A percentile compares a stretch with the other conserved stretches of the same genome.
phyloP scores from a whole-genome alignment of 2,329 filamentous ascomycete genomes.

The Cladosporium sp. region DNA sequence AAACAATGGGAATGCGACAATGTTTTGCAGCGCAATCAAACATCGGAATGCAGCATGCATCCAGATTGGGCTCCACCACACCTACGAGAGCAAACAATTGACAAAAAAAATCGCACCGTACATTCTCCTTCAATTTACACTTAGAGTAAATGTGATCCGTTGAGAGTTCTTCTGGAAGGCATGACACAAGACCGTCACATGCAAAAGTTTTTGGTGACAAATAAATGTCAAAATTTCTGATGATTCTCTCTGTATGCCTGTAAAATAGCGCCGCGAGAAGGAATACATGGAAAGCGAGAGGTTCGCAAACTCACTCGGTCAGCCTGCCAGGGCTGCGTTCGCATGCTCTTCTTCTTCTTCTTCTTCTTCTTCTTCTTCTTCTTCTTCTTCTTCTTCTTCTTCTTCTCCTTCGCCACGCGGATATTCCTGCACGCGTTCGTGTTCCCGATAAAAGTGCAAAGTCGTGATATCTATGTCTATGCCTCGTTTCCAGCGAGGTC shows the following conservation, averaged over 20 bases:
- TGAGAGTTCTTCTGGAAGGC: not conserved
- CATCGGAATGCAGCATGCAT: conserved; percentile 15
- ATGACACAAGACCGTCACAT: not conserved
- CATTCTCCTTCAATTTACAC: not conserved
- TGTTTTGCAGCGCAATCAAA: conserved; percentile 15
- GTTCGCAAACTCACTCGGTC: conserved; percentile 1
- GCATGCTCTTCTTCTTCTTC: not conserved
- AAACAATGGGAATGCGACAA: conserved; percentile 2
- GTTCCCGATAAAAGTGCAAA: not conserved
- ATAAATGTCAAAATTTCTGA: not conserved
- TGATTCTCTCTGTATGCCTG: conserved; percentile 1
- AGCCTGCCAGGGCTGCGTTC: conserved; percentile 4
- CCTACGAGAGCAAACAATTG: not conserved
- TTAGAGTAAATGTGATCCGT: not conserved
- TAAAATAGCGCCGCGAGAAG: not conserved
- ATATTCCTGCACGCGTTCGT: not conserved
- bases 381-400: too few relatives aligned
- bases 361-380: too few relatives aligned
- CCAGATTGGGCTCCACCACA: not conserved
- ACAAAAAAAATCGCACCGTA: not conserved
- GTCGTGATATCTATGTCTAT: conserved; percentile 19
- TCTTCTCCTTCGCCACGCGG: not conserved
- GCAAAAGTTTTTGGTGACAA: not conserved
- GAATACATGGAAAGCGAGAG: not conserved
- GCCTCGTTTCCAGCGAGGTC: conserved; percentile 18